phyloP scores from a whole-genome alignment of 2,329 filamentous ascomycete species.

The Hymenoscyphus occultus region DNA sequence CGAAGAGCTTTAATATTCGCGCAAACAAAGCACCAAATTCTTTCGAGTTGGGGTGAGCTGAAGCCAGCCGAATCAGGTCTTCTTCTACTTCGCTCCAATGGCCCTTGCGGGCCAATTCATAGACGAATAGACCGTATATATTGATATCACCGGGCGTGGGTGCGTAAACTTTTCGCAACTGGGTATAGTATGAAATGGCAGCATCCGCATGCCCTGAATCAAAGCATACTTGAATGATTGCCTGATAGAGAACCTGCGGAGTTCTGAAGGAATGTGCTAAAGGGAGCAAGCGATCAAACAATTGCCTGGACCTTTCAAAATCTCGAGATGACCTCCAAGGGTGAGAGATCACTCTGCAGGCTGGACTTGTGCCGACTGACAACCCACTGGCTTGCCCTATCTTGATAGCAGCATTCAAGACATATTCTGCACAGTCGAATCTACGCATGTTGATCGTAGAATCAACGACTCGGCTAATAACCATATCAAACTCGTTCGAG shows the following conservation, averaged over 20 bases:
- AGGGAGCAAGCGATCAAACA: conserved; percentile 30
- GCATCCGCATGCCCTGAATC: conserved; percentile 29
- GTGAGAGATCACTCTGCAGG: conserved; percentile 30
- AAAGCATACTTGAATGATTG: conserved; percentile 35
- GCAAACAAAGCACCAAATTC: conserved; percentile 24
- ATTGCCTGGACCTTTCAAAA: conserved; percentile 23
- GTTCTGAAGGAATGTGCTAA: conserved; percentile 16
- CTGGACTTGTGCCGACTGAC: conserved; percentile 24
- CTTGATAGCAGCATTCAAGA: conserved; percentile 22
- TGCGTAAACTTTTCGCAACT: conserved; percentile 16
- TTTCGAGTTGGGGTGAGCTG: conserved; percentile 11
- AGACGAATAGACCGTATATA: conserved; percentile 35
- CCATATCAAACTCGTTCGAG: conserved; percentile 23
- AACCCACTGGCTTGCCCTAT: conserved; percentile 26
- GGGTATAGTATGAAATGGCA: conserved; percentile 27
- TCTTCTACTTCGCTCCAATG: conserved; percentile 33
- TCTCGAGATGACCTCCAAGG: conserved; percentile 31
- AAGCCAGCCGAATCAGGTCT: conserved; percentile 29
- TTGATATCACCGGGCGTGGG: conserved; percentile 20
- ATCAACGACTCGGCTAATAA: conserved; percentile 24
- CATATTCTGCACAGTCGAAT: conserved; percentile 26
- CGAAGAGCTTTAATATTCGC: conserved; percentile 33
- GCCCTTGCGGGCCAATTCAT: conserved; percentile 31
- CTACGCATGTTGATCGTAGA: conserved; percentile 22
- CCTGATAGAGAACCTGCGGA: conserved; percentile 30